These are phyloP conservation scores for Silybum marianum DNA, from an alignment of 129 eudicot genomes.

Conservation along the genomic window DNA sequence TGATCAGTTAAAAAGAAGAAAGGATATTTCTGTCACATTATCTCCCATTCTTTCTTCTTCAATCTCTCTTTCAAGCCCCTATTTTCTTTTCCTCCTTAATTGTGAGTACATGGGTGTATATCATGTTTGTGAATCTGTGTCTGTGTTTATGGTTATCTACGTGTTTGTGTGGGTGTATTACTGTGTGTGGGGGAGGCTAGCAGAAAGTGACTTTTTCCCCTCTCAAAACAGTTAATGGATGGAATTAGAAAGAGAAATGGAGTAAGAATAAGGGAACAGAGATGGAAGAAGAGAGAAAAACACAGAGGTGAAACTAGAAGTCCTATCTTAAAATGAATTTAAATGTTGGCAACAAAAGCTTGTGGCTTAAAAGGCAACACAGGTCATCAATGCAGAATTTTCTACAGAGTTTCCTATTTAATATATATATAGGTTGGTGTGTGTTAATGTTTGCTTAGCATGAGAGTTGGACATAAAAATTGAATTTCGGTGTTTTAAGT, in stretches of 20 bases:
- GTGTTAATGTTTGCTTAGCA: background rate
- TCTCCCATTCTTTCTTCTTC: background rate
- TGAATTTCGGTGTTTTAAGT: background rate
- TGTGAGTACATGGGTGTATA: background rate
- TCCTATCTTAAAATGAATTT: background rate
- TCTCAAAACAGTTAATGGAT: background rate
- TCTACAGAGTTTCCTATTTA: background rate
- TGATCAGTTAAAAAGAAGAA: background rate
- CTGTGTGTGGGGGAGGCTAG: background rate
- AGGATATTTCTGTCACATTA: background rate
- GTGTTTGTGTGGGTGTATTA: background rate
- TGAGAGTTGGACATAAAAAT: background rate
- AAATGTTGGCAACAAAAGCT: background rate
- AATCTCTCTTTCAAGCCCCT: background rate
- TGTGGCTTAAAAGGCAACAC: background rate
- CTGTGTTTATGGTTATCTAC: background rate
- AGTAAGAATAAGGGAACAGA: background rate
- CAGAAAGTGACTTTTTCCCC: background rate
- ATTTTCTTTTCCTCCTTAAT: background rate
- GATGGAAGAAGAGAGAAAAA: background rate
- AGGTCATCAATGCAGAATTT: background rate
- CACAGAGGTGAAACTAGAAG: background rate
- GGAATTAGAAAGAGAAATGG: background rate
- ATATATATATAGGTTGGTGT: background rate
- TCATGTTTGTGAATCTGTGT: background rate